phyloP scores from a whole-genome alignment of 805 yeast genomes.

The Candida taoyuanica region DNA sequence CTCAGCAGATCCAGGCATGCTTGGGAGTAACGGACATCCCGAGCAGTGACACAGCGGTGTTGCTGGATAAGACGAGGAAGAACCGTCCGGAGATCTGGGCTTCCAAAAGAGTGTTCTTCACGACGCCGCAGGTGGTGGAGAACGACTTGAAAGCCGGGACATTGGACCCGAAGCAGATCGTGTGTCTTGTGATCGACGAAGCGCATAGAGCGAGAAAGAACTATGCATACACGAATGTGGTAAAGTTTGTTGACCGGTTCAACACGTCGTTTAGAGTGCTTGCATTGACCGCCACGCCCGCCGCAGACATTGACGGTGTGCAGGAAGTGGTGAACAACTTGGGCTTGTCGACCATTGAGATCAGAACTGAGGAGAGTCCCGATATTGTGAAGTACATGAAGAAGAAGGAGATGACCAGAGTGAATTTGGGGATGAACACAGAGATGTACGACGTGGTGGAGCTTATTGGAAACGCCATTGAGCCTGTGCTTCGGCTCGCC shows the following conservation, averaged over 20 bases:
- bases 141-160: conserved; percentile 77
- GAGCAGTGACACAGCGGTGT: conserved; percentile 68
- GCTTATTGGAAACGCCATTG: conserved; percentile 56
- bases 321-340: conserved; percentile 78
- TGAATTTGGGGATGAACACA: conserved; percentile 47
- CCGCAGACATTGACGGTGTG: conserved; percentile 80
- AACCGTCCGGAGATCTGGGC: conserved; percentile 79
- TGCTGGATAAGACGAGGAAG: conserved; percentile 52
- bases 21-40: conserved; percentile 83
- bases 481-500: conserved; percentile 61
- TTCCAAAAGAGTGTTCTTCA: conserved; percentile 72
- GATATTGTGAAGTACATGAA: conserved; percentile 83
- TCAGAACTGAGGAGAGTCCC: conserved; percentile 77
- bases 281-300: conserved; percentile 96
- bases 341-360: conserved; percentile 70
- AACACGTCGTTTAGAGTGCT: conserved; percentile 66
- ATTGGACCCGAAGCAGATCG: conserved; percentile 69
- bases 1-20: conserved; percentile 94
- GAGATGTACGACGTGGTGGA: conserved; percentile 56
- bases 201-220: conserved; percentile 93
- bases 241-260: conserved; percentile 55
- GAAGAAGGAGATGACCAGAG: conserved; percentile 52
- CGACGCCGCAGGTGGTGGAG: conserved; percentile 95
- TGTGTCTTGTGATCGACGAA: conserved; percentile 84
- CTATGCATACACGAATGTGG: conserved; percentile 85